phyloP scores from a whole-genome alignment of 2,329 filamentous ascomycete species.

The Colletotrichum echinochloae region DNA sequence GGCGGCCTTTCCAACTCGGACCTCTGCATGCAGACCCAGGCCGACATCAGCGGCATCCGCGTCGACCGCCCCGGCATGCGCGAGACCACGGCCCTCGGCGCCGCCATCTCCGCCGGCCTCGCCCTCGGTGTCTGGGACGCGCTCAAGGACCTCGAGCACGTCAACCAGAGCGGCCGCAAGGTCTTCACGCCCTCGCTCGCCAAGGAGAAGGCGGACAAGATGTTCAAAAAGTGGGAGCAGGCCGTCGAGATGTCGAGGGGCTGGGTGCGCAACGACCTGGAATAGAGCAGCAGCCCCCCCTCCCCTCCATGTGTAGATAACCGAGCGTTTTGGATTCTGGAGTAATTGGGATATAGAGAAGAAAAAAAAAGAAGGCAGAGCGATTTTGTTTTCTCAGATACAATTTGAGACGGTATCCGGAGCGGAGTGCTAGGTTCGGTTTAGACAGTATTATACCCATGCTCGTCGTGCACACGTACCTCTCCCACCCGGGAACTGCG shows the following conservation, averaged over 20 bases:
- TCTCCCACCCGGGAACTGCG: background rate
- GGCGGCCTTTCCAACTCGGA: slow-evolving; percentile 91
- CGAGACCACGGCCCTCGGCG: slow-evolving; percentile 89
- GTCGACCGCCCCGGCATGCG: slow-evolving; percentile 89
- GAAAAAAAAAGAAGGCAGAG: background rate
- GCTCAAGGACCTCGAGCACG: slow-evolving; percentile 78
- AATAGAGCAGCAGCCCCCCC: background rate
- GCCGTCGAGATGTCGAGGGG: slow-evolving; percentile 70
- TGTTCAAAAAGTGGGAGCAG: slow-evolving; percentile 67
- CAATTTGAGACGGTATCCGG: slow-evolving; percentile 8
- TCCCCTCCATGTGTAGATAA: background rate
- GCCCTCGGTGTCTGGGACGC: slow-evolving; percentile 80
- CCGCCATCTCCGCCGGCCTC: slow-evolving; percentile 90
- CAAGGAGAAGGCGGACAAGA: slow-evolving; percentile 50
- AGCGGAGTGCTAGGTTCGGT: background rate
- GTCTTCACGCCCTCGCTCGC: slow-evolving; percentile 77
- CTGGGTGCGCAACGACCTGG: slow-evolving; percentile 53
- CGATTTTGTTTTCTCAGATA: background rate
- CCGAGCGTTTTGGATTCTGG: background rate
- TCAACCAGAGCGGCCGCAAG: slow-evolving; percentile 77
- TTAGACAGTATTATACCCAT: slow-evolving; percentile 26
- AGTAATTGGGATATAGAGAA: slow-evolving; percentile 14
- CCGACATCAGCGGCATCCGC: slow-evolving; percentile 84
- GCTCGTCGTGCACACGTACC: background rate
- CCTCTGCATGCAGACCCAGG: slow-evolving; percentile 92